Base-by-base conservation (phyloP, 108 stramenopile species). In the Tribonema minus region DNA sequence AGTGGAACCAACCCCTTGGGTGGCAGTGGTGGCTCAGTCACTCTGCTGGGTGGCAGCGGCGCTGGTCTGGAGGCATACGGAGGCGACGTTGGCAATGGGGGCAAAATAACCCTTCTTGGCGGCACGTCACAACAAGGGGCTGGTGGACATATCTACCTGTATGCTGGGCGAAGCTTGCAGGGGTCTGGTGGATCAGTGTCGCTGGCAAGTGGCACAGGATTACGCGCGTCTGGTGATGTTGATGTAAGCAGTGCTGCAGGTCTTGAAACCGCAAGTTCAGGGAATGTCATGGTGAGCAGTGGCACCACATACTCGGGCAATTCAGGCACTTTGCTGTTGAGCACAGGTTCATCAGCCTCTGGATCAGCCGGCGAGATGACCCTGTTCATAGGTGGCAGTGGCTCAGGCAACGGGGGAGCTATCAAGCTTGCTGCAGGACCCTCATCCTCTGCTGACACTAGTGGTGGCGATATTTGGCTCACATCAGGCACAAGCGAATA, bases 21-120 rank as follows among this genome's bases (percentile, higher is more conserved):
- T 25, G 87, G 87, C 32, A 72, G 46, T 0, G 87, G 87, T 32
- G 87, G 87, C 7, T 36, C 37, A 2, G 46, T 85, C 26, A 28
- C 31, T 1, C 29, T 88, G 60, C 25, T 26, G 20, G 86, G 84
- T 0, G 87, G 87, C 7, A 64, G 26, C 15, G 87, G 81, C n/a
- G 27, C 33, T 33, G 87, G 87, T 1, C 40, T 63, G 9, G 82
- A 76, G 46, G 71, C 69, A 1, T 70, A 61, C 30, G 87, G 87
- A 3, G 87, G 86, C 34, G 84, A 70, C 31, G 34, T 84, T 29
- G 87, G 87, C 9, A 64, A 27, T 27, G 87, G 86, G 2, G 87
- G 87, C 29, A 39, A 66, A n/a, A 38, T 85, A 12, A 38, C 25
- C 9, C 9, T 87, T 32, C 38, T 35, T n/a, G 87, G 81, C 12